Conservation (phyloP, 2,329 filamentous ascomycete species). For the Clonostachys solani region DNA sequence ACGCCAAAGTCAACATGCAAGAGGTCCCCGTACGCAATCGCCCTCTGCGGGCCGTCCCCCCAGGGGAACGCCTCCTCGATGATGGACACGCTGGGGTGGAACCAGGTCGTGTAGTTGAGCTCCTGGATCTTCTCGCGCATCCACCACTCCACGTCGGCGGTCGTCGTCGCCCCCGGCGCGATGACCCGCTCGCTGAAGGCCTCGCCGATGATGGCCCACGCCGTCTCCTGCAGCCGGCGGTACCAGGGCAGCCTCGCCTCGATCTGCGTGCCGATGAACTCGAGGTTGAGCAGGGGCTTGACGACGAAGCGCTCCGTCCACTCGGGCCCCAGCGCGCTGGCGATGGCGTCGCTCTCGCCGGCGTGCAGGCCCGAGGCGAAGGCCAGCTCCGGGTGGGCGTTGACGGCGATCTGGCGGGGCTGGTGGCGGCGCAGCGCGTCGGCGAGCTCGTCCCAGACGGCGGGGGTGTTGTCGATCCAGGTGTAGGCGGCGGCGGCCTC, state of each 20-base stretch:
- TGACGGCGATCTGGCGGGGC: slow-evolving; percentile 32
- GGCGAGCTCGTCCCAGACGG: slow-evolving; percentile 33
- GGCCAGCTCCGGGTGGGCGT: slow-evolving; percentile 37
- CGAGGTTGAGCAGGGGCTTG: slow-evolving; percentile 38
- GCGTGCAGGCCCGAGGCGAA: slow-evolving; percentile 43
- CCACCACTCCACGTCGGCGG: slow-evolving; percentile 45
- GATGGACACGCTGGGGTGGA: slow-evolving; percentile 40
- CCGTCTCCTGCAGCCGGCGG: slow-evolving; percentile 39
- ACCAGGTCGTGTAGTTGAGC: slow-evolving; percentile 48
- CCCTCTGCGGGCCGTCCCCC: slow-evolving; percentile 10
- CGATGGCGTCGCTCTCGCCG: slow-evolving; percentile 33
- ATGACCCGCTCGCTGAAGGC: slow-evolving; percentile 38
- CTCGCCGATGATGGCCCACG: slow-evolving; percentile 43
- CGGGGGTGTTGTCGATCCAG: slow-evolving; percentile 42
- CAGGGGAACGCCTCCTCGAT: slow-evolving; percentile 17
- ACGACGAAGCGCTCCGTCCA: slow-evolving; percentile 34
- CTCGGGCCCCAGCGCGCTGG: slow-evolving; percentile 10
- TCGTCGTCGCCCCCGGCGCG: slow-evolving; percentile 34
- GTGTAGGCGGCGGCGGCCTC: slow-evolving; percentile 16
- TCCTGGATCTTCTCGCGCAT: slow-evolving; percentile 41
- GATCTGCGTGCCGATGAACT: slow-evolving; percentile 39
- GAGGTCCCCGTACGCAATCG: slow-evolving; percentile 38
- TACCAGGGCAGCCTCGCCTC: slow-evolving; percentile 34
- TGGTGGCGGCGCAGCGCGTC: slow-evolving; percentile 26
- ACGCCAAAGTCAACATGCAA: slow-evolving; percentile 12